Percentiles rank a stretch among this genome's conserved stretches.
phyloP scores from a whole-genome alignment of 495 filamentous ascomycete species.

The Penicillium robsamsonii region DNA sequence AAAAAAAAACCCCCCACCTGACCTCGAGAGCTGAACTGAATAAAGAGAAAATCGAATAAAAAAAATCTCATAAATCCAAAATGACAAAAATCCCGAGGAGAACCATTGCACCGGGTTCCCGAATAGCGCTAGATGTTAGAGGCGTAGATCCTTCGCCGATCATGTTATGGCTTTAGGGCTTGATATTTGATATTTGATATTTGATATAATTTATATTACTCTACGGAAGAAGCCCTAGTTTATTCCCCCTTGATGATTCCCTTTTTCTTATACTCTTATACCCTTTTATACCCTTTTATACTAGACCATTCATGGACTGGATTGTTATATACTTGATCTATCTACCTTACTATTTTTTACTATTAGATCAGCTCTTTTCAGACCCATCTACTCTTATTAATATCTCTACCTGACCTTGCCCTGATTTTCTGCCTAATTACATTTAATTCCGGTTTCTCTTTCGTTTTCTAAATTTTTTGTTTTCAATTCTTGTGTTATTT shows the following conservation, averaged over 20 bases:
- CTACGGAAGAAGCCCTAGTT: slow-evolving; percentile 1
- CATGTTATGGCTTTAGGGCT: slow-evolving; percentile 5
- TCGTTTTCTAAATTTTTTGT: not conserved
- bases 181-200: not conserved
- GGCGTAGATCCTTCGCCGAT: slow-evolving; percentile 23
- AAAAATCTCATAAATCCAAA: not conserved
- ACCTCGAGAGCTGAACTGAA: slow-evolving; percentile 6
- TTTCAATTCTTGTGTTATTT: slow-evolving; percentile 1
- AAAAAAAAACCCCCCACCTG: slow-evolving; percentile 15
- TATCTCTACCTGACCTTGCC: slow-evolving; percentile 15
- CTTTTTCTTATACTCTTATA: not conserved
- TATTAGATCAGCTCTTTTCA: slow-evolving; percentile 13
- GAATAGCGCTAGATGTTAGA: slow-evolving; percentile 8
- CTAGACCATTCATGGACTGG: slow-evolving; percentile 2
- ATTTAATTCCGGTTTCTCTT: slow-evolving; percentile 5
- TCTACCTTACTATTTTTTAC: not conserved
- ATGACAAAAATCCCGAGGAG: slow-evolving; percentile 8
- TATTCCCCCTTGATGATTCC: not conserved
- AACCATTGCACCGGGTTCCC: slow-evolving; percentile 30
- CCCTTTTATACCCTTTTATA: not conserved
- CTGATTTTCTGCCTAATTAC: slow-evolving; percentile 8
- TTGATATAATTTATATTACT: not conserved
- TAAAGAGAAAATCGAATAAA: not conserved
- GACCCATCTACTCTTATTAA: slow-evolving; percentile 9
- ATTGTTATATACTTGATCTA: slow-evolving; percentile 1